Conservation (phyloP, 2,329 filamentous ascomycete species). For the Thermoascus crustaceus region DNA sequence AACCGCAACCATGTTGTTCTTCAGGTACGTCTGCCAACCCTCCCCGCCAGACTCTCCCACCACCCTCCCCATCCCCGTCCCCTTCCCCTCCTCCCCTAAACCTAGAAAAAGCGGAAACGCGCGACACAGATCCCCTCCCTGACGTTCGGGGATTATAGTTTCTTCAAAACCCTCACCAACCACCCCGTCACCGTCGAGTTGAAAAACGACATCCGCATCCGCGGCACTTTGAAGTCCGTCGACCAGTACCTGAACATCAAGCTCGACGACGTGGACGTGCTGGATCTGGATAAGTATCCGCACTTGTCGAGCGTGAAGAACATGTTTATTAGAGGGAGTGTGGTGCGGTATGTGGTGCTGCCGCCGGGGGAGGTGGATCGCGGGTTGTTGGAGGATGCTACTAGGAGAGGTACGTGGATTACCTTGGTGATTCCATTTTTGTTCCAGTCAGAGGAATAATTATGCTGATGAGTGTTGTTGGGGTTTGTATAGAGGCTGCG, state of each 20-base stretch:
- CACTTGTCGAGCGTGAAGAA: conserved; percentile 89
- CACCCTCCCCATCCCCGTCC: not conserved
- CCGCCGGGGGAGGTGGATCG: conserved; percentile 77
- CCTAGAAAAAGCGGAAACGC: too few relatives aligned
- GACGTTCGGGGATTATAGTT: conserved; percentile 59
- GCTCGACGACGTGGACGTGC: conserved; percentile 85
- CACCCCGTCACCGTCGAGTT: conserved; percentile 96
- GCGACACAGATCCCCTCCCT: too few relatives aligned
- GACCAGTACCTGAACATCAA: conserved; percentile 99
- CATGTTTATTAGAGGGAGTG: conserved; percentile 88
- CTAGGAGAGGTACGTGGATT: conserved; percentile 61
- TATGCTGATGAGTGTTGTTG: conserved; percentile 10
- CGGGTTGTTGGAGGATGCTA: conserved; percentile 81
- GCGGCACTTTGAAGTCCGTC: conserved; percentile 89
- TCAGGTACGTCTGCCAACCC: conserved; percentile 34
- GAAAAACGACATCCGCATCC: conserved; percentile 98
- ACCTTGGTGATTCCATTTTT: not conserved
- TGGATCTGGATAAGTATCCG: conserved; percentile 90
- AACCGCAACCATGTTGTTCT: conserved; percentile 42
- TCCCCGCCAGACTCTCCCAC: not conserved
- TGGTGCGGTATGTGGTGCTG: conserved; percentile 86
- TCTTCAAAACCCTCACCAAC: conserved; percentile 98
- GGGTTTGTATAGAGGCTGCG: conserved; percentile 35
- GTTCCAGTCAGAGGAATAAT: conserved; percentile 1
- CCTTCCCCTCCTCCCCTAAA: not conserved